Conservation (phyloP, 2,329 filamentous ascomycete genomes). For the Fusarium agapanthi region DNA sequence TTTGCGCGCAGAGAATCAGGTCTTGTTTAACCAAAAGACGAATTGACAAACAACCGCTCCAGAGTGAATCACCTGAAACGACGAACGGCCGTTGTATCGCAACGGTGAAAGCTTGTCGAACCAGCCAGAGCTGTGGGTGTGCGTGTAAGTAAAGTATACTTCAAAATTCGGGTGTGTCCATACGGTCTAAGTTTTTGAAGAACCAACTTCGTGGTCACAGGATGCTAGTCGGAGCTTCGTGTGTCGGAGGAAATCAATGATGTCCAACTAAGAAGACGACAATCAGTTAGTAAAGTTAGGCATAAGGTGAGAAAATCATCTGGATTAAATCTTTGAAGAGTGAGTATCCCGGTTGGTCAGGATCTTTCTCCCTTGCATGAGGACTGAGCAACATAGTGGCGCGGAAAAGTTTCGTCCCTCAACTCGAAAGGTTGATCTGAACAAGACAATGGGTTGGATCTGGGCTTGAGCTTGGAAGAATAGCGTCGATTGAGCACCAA, state of each 20-base stretch:
- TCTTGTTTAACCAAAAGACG: neutral
- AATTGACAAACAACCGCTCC: neutral
- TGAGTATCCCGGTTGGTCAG: constrained; percentile 23
- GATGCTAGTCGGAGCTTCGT: constrained; percentile 13
- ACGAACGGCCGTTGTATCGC: constrained; percentile 22
- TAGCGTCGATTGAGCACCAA: constrained; percentile 1
- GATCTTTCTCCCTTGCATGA: constrained; percentile 34
- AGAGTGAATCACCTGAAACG: constrained; percentile 6
- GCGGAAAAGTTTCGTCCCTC: constrained; percentile 8
- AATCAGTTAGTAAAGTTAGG: constrained; percentile 31
- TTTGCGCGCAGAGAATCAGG: neutral
- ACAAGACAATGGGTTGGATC: neutral
- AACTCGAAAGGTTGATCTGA: neutral
- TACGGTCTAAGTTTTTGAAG: constrained; percentile 3
- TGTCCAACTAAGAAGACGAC: constrained; percentile 21
- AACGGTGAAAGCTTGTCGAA: constrained; percentile 28
- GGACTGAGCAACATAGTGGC: constrained; percentile 22
- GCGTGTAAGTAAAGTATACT: constrained; percentile 14
- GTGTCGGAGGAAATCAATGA: constrained; percentile 2
- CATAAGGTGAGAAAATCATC: constrained; percentile 12
- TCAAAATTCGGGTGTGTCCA: constrained; percentile 17
- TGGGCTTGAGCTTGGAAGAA: neutral
- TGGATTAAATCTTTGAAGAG: constrained; percentile 28
- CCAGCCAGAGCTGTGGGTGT: constrained; percentile 19
- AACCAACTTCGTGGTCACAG: constrained; percentile 28